phyloP scores from a whole-genome alignment of 1,139 yeast genomes.

The Taiozyma onychis region DNA sequence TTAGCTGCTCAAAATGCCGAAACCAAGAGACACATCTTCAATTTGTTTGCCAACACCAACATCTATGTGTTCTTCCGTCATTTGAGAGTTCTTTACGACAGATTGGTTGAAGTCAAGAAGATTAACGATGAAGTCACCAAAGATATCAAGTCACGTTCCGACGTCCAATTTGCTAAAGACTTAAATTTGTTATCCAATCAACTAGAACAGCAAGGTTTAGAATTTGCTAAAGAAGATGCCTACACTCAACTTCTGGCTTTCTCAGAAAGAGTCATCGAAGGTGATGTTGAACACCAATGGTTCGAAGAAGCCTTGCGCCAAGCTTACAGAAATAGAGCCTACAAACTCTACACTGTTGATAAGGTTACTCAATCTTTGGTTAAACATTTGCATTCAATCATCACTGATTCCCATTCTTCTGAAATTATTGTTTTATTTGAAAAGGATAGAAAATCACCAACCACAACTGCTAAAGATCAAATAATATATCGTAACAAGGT shows the following conservation, averaged over 20 bases:
- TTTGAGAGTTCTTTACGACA: slow-evolving; percentile 72
- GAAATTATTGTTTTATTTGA: slow-evolving; percentile 81
- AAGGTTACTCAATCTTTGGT: slow-evolving; percentile 87
- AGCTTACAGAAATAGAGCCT: slow-evolving; percentile 91
- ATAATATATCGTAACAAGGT: slow-evolving; percentile 87
- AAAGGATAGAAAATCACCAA: slow-evolving; percentile 51
- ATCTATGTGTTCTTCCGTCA: slow-evolving; percentile 88
- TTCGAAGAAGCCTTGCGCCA: slow-evolving; percentile 94
- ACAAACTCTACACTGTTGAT: slow-evolving; percentile 86
- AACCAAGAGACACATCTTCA: slow-evolving; percentile 42
- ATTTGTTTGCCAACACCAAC: slow-evolving; percentile 86
- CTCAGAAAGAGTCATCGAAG: slow-evolving; percentile 76
- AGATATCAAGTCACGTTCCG: slow-evolving; percentile 61
- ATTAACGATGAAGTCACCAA: slow-evolving; percentile 61
- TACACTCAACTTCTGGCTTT: slow-evolving; percentile 71
- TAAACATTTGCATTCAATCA: slow-evolving; percentile 77
- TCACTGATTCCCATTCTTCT: slow-evolving; percentile 77
- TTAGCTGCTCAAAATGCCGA: slow-evolving; percentile 28
- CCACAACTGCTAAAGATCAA: slow-evolving; percentile 81
- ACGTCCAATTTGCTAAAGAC: slow-evolving; percentile 84
- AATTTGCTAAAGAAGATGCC: slow-evolving; percentile 64
- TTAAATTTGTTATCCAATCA: slow-evolving; percentile 78
- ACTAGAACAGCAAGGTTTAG: slow-evolving; percentile 69
- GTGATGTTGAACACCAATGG: slow-evolving; percentile 91
- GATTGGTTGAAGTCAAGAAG: slow-evolving; percentile 71